Evolutionary conservation across 441 rosid species (phyloP), one percentile per base, ranked within the genome.

Genomic region (Pelargonium exstipulatum): DNA sequence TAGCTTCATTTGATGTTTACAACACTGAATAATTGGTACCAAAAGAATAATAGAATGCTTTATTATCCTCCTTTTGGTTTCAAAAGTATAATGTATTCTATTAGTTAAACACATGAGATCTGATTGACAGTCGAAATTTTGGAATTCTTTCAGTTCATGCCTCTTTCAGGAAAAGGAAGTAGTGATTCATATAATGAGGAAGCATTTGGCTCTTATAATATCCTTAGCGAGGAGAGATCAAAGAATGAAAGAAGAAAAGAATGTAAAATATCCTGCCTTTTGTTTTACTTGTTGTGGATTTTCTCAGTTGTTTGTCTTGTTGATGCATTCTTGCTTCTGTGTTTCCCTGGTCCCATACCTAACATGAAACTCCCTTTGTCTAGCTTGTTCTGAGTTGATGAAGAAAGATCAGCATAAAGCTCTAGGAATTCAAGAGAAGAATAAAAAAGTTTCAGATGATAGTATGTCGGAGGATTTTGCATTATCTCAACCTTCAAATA

Each of bases 321-420:
- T 63, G 35, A 45, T 64, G 66, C 62, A 43, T 63, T 74, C 53
- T 16, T 40, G 43, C 58, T 9, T 9, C 60, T 32, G 20, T 46
- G 40, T 29, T 70, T 60, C 35, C 4, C 17, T 40, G 66, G 63
- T 70, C 68, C 61, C 71, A 32, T 35, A 20, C 62, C 66, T 64
- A 75, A 24, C 65, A 37, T 51, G 71, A 71, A 35, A 20, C 42
- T 40, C n/a, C 29, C 49, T 57, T 29, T 62, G 9, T 60, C 64
- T 70, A 77, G 82, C 65, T 55, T 76, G 76, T 70, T 74, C 73
- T 61, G 76, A 68, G 60, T 29, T 69, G 75, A 64, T 16, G 64
- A 71, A 73, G 73, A 75, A 82, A 73, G 75, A 72, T 9, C 68
- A 78, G 24, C 70, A 70, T 29, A 69, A 42, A 66, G 57, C 71